These are phyloP conservation scores for Venturia nashicola DNA, from an alignment of 2,329 filamentous ascomycete species.

Conservation along the genomic window DNA sequence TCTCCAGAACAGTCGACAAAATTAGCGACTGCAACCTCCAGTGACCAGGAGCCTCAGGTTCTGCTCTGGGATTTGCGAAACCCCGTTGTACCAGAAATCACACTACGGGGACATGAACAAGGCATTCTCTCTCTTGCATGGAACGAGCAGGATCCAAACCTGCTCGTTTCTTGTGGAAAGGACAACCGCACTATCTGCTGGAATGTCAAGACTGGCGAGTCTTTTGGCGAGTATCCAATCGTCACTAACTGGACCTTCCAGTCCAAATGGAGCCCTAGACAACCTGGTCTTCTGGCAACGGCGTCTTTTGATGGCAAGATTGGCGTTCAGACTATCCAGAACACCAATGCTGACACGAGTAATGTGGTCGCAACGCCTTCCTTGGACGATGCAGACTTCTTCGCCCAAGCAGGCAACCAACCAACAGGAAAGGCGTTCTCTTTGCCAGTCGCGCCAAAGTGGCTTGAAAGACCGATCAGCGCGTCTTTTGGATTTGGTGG, in stretches of 20 bases:
- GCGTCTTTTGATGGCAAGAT: constrained; percentile 98
- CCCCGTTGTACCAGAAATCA: constrained; percentile 84
- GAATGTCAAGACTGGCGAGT: constrained; percentile 86
- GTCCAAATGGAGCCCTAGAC: constrained; percentile 85
- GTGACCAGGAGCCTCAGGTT: constrained; percentile 79
- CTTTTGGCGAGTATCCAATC: constrained; percentile 85
- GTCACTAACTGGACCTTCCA: constrained; percentile 99
- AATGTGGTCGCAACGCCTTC: constrained; percentile 51
- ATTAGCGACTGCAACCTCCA: constrained; percentile 81
- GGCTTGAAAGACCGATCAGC: constrained; percentile 75
- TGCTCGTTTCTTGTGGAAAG: constrained; percentile 88
- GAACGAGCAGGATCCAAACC: constrained; percentile 81
- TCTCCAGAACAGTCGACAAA: constrained; percentile 89
- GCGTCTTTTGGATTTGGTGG: constrained; percentile 94
- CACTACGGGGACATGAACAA: constrained; percentile 82
- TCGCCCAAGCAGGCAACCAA: constrained; percentile 81
- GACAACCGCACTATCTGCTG: constrained; percentile 92
- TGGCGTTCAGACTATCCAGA: constrained; percentile 83
- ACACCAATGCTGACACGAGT: constrained; percentile 68
- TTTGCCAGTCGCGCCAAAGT: constrained; percentile 72
- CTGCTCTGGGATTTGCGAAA: constrained; percentile 92
- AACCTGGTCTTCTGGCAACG: constrained; percentile 84
- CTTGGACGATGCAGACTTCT: constrained; percentile 90
- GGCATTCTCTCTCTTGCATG: constrained; percentile 89
- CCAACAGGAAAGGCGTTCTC: constrained; percentile 86